A percentile compares a stretch with the other conserved stretches of the same genome.
These are phyloP conservation scores for Isatis tinctoria DNA, from an alignment of 345 rosid species.

Conservation along the genomic window DNA sequence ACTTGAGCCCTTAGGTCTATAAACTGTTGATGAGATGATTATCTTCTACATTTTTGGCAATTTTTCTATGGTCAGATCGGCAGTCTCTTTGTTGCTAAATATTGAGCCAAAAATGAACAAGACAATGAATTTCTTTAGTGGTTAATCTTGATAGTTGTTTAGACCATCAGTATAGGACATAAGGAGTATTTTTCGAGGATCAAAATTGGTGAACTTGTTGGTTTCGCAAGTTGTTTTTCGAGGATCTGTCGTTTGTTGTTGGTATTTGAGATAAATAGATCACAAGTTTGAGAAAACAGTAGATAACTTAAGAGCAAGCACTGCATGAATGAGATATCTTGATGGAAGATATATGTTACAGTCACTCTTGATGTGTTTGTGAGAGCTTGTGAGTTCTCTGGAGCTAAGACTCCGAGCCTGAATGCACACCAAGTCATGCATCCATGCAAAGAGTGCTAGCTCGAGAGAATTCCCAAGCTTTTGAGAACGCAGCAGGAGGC, in stretches of 20 bases:
- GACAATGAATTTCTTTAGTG: background rate
- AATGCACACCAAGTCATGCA: constrained; percentile 19
- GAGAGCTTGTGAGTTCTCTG: constrained; percentile 35
- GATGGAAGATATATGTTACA: background rate
- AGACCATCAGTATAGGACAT: too few relatives aligned
- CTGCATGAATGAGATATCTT: constrained; percentile 9
- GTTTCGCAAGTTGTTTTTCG: background rate
- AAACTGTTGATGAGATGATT: too few relatives aligned
- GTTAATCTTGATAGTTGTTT: background rate
- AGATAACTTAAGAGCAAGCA: background rate
- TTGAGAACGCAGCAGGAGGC: background rate
- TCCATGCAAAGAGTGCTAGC: background rate
- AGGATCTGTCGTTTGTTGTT: background rate
- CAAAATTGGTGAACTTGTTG: background rate
- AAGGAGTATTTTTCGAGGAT: too few relatives aligned
- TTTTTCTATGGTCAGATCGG: background rate
- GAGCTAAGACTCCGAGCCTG: constrained; percentile 32
- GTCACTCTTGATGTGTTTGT: constrained; percentile 28
- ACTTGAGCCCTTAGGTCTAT: background rate
- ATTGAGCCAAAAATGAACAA: background rate
- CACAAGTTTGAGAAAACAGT: constrained; percentile 15
- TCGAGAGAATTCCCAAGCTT: background rate
- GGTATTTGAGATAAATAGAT: constrained; percentile 9
- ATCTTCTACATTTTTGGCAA: background rate
- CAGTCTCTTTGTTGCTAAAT: background rate